phyloP scores from a whole-genome alignment of 495 filamentous ascomycete genomes.

The Bathelium albidoporum region DNA sequence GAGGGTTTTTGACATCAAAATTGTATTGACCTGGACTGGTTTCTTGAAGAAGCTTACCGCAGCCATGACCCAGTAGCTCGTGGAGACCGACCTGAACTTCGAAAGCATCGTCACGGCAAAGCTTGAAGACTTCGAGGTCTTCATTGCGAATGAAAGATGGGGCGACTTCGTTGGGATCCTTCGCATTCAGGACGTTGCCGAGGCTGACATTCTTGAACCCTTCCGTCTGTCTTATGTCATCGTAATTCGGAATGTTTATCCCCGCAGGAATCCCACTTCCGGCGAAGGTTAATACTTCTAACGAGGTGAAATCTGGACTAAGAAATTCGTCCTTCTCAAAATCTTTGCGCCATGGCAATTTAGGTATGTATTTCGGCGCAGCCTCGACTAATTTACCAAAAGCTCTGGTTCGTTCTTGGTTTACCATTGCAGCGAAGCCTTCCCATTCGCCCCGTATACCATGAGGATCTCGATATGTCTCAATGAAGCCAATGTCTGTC shows the following conservation, averaged over 20 bases:
- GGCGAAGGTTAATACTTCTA: slow-evolving; percentile 51
- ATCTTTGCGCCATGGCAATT: slow-evolving; percentile 74
- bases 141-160: slow-evolving; percentile 67
- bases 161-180: slow-evolving; percentile 77
- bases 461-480: slow-evolving; percentile 90
- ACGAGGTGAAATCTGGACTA: slow-evolving; percentile 77
- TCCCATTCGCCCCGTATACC: slow-evolving; percentile 97
- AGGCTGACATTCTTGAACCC: slow-evolving; percentile 98
- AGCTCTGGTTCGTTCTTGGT: slow-evolving; percentile 79
- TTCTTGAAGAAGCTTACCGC: slow-evolving; percentile 89
- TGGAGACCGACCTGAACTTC: slow-evolving; percentile 94
- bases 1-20: slow-evolving; percentile 71
- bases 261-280: slow-evolving; percentile 44
- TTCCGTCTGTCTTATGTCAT: slow-evolving; percentile 81
- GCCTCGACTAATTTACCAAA: slow-evolving; percentile 75
- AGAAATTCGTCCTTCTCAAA: slow-evolving; percentile 95
- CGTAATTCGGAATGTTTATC: slow-evolving; percentile 80
- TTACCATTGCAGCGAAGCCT: slow-evolving; percentile 72
- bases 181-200: slow-evolving; percentile 83
- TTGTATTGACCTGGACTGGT: slow-evolving; percentile 72
- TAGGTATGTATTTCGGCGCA: slow-evolving; percentile 72
- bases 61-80: slow-evolving; percentile 91
- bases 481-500: slow-evolving; percentile 87
- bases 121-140: slow-evolving; percentile 67
- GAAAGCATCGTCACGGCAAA: slow-evolving; percentile 74